These are phyloP conservation scores for Phylloporus arenicola DNA, from an alignment of 768 basidiomycete genomes.

Conservation along the genomic window DNA sequence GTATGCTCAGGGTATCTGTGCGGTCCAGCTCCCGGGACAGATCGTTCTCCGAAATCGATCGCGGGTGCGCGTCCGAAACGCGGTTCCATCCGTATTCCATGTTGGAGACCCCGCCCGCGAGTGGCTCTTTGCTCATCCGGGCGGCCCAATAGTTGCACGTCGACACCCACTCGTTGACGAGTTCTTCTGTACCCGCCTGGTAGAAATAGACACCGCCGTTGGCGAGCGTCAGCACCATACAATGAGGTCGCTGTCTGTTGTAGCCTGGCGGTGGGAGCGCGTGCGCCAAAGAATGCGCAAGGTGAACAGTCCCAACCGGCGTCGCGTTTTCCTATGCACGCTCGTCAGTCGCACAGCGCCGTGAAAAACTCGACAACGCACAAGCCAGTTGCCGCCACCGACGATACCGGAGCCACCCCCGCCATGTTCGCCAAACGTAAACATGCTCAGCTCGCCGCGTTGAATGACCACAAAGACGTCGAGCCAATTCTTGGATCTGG, in stretches of 20 bases:
- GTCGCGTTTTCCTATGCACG: constrained; percentile 72
- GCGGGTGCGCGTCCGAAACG: constrained; percentile 51
- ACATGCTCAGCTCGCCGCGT: constrained; percentile 93
- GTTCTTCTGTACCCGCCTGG: constrained; percentile 96
- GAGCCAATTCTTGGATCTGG: constrained; percentile 87
- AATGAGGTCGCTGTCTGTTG: constrained; percentile 83
- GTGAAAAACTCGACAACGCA: constrained; percentile 40
- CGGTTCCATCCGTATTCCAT: constrained; percentile 99
- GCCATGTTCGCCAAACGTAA: constrained; percentile 79
- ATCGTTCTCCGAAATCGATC: constrained; percentile 57
- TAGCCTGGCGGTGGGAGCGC: constrained; percentile 89
- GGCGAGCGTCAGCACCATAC: constrained; percentile 88
- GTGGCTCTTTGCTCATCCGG: constrained; percentile 88
- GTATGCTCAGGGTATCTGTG: constrained; percentile 64
- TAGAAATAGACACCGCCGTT: constrained; percentile 94
- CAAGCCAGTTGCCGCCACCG: constrained; percentile 98
- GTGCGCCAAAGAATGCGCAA: constrained; percentile 86
- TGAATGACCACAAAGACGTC: constrained; percentile 96
- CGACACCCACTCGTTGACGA: constrained; percentile 98
- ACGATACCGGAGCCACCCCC: constrained; percentile 60
- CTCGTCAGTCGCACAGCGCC: constrained; percentile 6
- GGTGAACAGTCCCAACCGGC: constrained; percentile 72
- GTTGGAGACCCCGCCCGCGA: constrained; percentile 94
- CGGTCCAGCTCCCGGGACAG: constrained; percentile 43
- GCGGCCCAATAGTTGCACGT: constrained; percentile 99